Conservation (phyloP, 345 rosid species). For the Lumnitzera racemosa region DNA sequence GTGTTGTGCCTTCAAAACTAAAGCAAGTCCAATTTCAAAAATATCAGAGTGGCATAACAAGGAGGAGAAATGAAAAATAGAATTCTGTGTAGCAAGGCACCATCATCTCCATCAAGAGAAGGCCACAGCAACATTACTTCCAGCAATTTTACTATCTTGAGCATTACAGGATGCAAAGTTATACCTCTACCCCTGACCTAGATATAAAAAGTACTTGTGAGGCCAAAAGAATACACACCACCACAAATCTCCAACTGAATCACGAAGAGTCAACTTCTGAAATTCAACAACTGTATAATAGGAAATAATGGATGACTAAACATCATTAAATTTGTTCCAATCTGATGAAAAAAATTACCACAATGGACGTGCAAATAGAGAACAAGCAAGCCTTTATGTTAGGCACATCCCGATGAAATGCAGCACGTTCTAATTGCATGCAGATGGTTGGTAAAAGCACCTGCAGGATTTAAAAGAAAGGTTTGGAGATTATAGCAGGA, state of each 20-base stretch:
- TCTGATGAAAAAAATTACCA: slow-evolving; percentile 37
- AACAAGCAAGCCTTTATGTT: slow-evolving; percentile 78
- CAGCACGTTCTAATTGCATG: slow-evolving; percentile 40
- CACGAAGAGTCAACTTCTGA: background rate
- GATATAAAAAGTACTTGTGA: slow-evolving; percentile 9
- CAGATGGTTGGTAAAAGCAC: slow-evolving; percentile 63
- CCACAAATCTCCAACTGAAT: background rate
- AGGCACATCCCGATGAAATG: slow-evolving; percentile 31
- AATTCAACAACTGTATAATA: slow-evolving; percentile 8
- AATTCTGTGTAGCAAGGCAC: slow-evolving; percentile 25
- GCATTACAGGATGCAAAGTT: slow-evolving; percentile 34
- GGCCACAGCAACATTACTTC: slow-evolving; percentile 69
- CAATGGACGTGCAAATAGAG: slow-evolving; percentile 71
- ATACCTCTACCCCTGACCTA: slow-evolving; percentile 64
- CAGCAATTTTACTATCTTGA: slow-evolving; percentile 41
- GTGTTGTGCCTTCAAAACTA: slow-evolving; percentile 87
- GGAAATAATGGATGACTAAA: background rate
- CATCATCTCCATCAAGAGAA: slow-evolving; percentile 58
- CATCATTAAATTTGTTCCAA: background rate
- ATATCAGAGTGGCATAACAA: slow-evolving; percentile 4
- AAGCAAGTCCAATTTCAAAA: slow-evolving; percentile 2
- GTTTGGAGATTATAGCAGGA: background rate
- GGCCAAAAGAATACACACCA: slow-evolving; percentile 2
- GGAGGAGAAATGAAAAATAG: slow-evolving; percentile 2
- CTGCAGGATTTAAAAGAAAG: slow-evolving; percentile 26